These are phyloP conservation scores for Linnemannia hyalina DNA, from an alignment of 192 early-diverging fungal species.

Conservation along the genomic window DNA sequence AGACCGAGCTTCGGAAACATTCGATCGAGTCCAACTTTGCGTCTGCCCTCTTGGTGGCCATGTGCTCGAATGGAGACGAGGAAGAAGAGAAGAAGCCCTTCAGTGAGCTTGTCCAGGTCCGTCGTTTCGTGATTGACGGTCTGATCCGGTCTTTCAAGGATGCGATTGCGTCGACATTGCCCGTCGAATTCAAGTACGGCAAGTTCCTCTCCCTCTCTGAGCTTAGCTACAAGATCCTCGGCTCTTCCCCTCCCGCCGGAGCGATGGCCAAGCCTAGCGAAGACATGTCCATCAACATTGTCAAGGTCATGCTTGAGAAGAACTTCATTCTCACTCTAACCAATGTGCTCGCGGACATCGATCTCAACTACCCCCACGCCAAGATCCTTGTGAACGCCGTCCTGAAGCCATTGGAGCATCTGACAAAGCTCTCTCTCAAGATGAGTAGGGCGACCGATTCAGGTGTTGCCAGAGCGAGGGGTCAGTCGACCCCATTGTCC, in stretches of 20 bases:
- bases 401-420: slow-evolving; percentile 88
- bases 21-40: slow-evolving; percentile 78
- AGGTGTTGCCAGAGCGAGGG: slow-evolving; percentile 45
- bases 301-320: slow-evolving; percentile 91
- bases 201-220: slow-evolving; percentile 78
- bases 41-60: slow-evolving; percentile 71
- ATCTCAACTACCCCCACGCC: slow-evolving; percentile 90
- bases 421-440: slow-evolving; percentile 91
- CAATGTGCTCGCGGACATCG: slow-evolving; percentile 84
- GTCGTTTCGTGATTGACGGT: slow-evolving; percentile 77
- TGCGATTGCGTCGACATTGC: slow-evolving; percentile 62
- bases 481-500: slow-evolving; percentile 58
- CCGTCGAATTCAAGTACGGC: slow-evolving; percentile 71
- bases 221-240: slow-evolving; percentile 76
- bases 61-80: slow-evolving; percentile 62
- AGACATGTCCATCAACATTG: slow-evolving; percentile 72
- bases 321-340: slow-evolving; percentile 86
- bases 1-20: slow-evolving; percentile 66
- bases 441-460: slow-evolving; percentile 78
- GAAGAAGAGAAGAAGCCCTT: slow-evolving; percentile 67
- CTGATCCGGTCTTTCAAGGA: slow-evolving; percentile 75
- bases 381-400: slow-evolving; percentile 81
- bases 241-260: slow-evolving; percentile 56
- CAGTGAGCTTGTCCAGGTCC: slow-evolving; percentile 68
- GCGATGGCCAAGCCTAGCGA: slow-evolving; percentile 57